These are phyloP conservation scores for Acanthochlamys bracteata DNA, from an alignment of 106 monocot genomes.

Conservation along the genomic window DNA sequence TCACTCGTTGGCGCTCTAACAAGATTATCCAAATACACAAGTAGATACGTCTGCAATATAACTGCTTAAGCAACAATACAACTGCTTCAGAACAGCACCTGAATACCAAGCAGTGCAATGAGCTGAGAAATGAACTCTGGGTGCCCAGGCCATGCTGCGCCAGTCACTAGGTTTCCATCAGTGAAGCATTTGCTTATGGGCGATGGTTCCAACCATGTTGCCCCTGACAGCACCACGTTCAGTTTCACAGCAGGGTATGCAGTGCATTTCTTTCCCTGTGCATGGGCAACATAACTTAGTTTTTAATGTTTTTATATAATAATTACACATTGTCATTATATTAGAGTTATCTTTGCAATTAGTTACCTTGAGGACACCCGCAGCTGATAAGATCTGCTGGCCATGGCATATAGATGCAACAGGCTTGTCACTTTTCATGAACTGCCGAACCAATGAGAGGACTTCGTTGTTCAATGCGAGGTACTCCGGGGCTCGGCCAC, in stretches of 20 bases:
- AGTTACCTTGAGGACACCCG: conserved; percentile 84
- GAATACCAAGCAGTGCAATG: conserved; percentile 76
- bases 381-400: conserved; percentile 90
- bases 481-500: conserved; percentile 86
- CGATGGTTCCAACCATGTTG: conserved; percentile 77
- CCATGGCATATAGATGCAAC: conserved; percentile 97
- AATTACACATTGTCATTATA: too few species aligned
- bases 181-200: conserved; percentile 80
- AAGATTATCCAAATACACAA: too few species aligned
- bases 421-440: conserved; percentile 65
- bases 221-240: conserved; percentile 74
- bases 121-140: conserved; percentile 88
- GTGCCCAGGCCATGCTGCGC: conserved; percentile 93
- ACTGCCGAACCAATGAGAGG: conserved; percentile 59
- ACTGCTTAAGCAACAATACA: too few species aligned
- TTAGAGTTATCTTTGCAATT: too few species aligned
- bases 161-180: conserved; percentile 84
- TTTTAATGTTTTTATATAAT: too few species aligned
- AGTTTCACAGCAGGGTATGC: conserved; percentile 94
- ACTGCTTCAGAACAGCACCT: conserved; percentile 57
- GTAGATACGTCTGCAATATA: too few species aligned
- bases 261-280: conserved; percentile 93
- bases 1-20: too few species aligned
- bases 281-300: neutral
- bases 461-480: conserved; percentile 76